Base-by-base conservation (phyloP, 306 rosid genomes). In the Lablab purpureus region DNA sequence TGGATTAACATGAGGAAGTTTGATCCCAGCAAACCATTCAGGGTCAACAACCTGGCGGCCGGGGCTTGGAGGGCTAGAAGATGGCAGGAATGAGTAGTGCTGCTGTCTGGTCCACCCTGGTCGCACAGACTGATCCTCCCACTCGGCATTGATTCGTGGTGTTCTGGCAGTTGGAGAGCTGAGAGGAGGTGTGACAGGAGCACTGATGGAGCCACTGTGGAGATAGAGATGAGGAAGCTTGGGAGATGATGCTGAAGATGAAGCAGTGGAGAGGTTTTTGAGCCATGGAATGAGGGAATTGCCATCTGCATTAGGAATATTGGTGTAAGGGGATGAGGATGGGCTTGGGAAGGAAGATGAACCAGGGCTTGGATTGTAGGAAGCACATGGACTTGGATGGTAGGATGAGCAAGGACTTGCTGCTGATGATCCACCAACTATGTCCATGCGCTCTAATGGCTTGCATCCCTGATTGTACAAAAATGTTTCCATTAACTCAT, bases 291-390 rank as follows among this genome's bases (percentile, higher is more conserved):
- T 90, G 63, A 94, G 95, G 64, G 97, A 92, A 65, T 85, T 91
- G 15, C 90, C 86, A 65, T 94, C 97, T 8, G 84, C 67, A 64
- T 89, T 91, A 0, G 81, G 87, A 45, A 85, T 91, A 40, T 87
- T 58, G 7, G 82, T 64, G 56, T 88, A 89, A 10, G 94, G 92
- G 40, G 98, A 90, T 50, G 97, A 87, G 9, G 90, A 85, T 62
- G 99, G 97, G 32, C 99, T 94, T 10, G 99, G 99, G 67, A 94
- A 92, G 65, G 99, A 94, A 18, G 99, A 92, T 7, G 99, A 89
- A 13, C 92, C 94, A 0, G 98, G 97, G 82, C 99, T 94, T 30
- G 97, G 98, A 81, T 90, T 90, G 87, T 91, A 91, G 73, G 98
- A 93, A 72, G 91, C 92, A 83, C 89, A 87, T 55, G 88, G 94